Base-by-base conservation (phyloP, 495 filamentous ascomycete species). In the Cryomyces minteri region DNA sequence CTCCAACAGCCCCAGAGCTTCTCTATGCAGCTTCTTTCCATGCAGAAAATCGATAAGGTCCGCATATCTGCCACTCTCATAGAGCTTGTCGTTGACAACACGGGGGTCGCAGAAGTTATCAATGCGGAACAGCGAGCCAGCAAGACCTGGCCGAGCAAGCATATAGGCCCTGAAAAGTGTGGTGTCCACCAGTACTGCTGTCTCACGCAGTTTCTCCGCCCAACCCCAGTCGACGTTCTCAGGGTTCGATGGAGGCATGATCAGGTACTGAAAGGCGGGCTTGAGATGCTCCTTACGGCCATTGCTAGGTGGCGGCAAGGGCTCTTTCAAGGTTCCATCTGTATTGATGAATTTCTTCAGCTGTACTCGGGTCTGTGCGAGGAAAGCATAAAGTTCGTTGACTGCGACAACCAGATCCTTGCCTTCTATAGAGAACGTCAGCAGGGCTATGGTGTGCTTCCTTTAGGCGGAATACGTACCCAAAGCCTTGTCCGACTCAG, bases 41-140 rank as follows among this genome's bases (percentile, higher is more conserved):
- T 90, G 84, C 48, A 94, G 78, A 58, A 99, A 99, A 54, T 99
- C 88, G 31, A 99, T 88, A 0, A 99, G 66, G 58, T 96, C 90
- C 45, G 80, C 85, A 59, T 94, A 94, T 40, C 87, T 82, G 38
- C 82, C 80, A 43, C 78, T 82, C 57, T 94, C 86, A 47, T 92
- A 77, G 6, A 99, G 69, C 49, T 83, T 79, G 60, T 95, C 82
- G 58, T 92, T 88, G 29, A 99, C 88, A 1, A 99, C 90, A 30
- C 83, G 81, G 0, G 90, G 88, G 51, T 96, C 88, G 53, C 90
- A 95, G 60, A 94, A 95, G 58, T 99, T 99, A 58, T 85, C 79
- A 42, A 96, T 85, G 10, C 92, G 85, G 63, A 99, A 94, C 0
- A 99, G 74, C 4, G 87, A 82, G 0, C 82, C 84, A 31, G 84